These are phyloP conservation scores for Aspergillus steynii DNA, from an alignment of 495 filamentous ascomycete species.

Conservation along the genomic window DNA sequence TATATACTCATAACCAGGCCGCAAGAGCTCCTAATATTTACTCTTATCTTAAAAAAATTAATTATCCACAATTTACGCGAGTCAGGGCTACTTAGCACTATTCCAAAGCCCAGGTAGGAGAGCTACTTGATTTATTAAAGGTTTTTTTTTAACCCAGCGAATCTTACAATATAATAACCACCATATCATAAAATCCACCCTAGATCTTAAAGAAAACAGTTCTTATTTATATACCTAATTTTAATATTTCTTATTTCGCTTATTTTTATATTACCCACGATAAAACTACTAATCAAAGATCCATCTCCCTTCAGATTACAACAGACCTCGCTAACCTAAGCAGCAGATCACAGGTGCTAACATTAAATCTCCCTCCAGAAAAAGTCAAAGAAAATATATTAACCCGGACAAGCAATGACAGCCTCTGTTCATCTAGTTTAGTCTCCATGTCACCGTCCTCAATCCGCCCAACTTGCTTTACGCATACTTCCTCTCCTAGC, in stretches of 20 bases:
- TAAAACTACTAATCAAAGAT: constrained; percentile 20
- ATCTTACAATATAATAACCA: constrained; percentile 18
- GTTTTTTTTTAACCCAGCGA: constrained; percentile 11
- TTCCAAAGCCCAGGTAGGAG: constrained; percentile 22
- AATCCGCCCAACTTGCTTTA: constrained; percentile 21
- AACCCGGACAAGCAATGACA: constrained; percentile 18
- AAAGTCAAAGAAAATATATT: constrained; percentile 19
- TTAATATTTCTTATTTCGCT: constrained; percentile 16
- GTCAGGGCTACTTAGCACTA: constrained; percentile 23
- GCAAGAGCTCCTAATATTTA: constrained; percentile 17
- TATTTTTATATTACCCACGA: constrained; percentile 22
- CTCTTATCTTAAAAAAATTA: constrained; percentile 12
- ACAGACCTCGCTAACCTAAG: constrained; percentile 22
- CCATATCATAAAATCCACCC: constrained; percentile 15
- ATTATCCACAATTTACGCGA: no score
- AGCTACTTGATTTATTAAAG: constrained; percentile 23
- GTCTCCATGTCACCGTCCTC: constrained; percentile 20
- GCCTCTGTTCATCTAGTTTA: constrained; percentile 21
- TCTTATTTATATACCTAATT: constrained; percentile 17
- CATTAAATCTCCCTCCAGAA: constrained; percentile 20
- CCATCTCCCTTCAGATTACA: constrained; percentile 20
- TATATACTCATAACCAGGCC: constrained; percentile 19
- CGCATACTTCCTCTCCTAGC: constrained; percentile 14
- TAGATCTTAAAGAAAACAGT: constrained; percentile 21
- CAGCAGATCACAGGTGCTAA: constrained; percentile 21